Conservation (phyloP, 371 early-diverging fungal genomes). For the Mucor sp. region DNA sequence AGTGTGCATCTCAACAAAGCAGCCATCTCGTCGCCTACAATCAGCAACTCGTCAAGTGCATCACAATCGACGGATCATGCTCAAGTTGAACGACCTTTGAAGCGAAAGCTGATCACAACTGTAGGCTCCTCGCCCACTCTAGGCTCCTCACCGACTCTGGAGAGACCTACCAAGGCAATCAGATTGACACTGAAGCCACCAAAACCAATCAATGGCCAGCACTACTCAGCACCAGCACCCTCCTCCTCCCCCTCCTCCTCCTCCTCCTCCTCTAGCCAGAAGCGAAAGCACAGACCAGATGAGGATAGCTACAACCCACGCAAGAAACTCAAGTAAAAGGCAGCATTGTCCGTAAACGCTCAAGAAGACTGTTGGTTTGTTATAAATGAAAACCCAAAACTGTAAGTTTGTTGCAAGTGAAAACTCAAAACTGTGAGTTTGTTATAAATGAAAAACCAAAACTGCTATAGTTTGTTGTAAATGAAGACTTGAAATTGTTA, state of each 20-base stretch:
- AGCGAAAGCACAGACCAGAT: background rate
- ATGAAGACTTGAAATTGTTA: too few species aligned
- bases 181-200: slow-evolving; percentile 31
- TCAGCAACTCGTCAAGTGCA: background rate
- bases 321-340: background rate
- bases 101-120: background rate
- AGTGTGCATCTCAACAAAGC: background rate
- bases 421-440: too few species aligned
- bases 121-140: background rate
- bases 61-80: background rate
- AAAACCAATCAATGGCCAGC: background rate
- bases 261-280: background rate
- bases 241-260: background rate
- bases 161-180: slow-evolving; percentile 21
- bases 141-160: background rate
- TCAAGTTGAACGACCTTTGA: background rate
- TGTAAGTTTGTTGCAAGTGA: too few species aligned
- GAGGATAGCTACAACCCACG: background rate
- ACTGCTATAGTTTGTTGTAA: too few species aligned
- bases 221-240: background rate
- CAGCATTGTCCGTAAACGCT: background rate
- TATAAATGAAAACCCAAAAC: background rate
- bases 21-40: background rate
- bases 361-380: background rate
- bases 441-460: too few species aligned